phyloP scores from a whole-genome alignment of 139 green algal species.

The Pleodorina starrii region DNA sequence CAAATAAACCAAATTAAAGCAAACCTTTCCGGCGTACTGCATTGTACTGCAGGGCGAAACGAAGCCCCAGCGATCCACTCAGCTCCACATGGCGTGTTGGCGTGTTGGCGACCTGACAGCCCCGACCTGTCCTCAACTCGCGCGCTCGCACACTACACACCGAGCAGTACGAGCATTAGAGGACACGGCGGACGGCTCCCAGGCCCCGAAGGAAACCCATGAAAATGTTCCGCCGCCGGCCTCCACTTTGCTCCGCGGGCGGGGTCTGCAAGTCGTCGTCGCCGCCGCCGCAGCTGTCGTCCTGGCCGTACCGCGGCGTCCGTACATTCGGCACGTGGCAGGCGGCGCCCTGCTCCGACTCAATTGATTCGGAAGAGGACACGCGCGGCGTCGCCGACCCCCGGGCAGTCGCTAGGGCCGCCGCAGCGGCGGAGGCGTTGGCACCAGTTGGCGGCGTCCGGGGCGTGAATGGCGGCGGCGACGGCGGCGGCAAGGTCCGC shows the following conservation, averaged over 20 bases:
- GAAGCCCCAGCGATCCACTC: too few species aligned
- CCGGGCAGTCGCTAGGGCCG: too few species aligned
- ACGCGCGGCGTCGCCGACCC: not conserved
- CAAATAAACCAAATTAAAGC: too few species aligned
- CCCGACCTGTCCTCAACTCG: too few species aligned
- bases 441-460: not conserved
- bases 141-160: too few species aligned
- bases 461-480: not conserved
- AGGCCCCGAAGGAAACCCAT: not conserved
- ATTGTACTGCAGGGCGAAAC: too few species aligned
- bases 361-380: not conserved
- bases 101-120: too few species aligned
- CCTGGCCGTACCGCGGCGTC: not conserved
- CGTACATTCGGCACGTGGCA: not conserved
- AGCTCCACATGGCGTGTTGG: too few species aligned
- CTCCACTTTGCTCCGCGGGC: not conserved
- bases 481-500: not conserved
- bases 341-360: not conserved
- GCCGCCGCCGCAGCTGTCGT: too few species aligned
- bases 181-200: not conserved
- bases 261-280: not conserved
- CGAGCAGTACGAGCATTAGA: not conserved
- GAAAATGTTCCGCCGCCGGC: not conserved
- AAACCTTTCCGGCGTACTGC: too few species aligned
- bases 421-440: not conserved